Conservation (phyloP, 306 rosid species). For the Cucurbita ficifolia region DNA sequence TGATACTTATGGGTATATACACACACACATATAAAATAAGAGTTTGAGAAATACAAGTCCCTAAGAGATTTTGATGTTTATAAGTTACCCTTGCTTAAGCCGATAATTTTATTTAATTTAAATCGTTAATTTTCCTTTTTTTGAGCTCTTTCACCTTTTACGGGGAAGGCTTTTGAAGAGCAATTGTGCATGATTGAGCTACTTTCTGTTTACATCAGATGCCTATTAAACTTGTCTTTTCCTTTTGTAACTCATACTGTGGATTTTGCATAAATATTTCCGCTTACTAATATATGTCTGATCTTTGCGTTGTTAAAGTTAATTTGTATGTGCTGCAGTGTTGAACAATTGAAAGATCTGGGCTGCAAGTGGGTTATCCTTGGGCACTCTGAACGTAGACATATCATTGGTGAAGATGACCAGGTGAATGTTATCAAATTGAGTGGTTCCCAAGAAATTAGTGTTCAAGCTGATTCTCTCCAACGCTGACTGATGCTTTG, state of each 20-base stretch:
- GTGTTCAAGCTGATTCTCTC: constrained; percentile 7
- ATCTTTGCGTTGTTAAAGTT: constrained; percentile 1
- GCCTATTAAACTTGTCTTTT: background rate
- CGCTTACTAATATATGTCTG: background rate
- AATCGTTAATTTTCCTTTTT: background rate
- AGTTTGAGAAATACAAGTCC: background rate
- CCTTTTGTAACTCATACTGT: background rate
- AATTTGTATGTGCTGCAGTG: constrained; percentile 32
- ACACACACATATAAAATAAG: background rate
- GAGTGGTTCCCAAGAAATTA: constrained; percentile 7
- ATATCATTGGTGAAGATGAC: constrained; percentile 83
- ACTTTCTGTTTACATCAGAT: background rate
- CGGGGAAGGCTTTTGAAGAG: background rate
- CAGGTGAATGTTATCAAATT: constrained; percentile 43
- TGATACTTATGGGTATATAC: too few relatives aligned
- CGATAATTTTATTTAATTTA: background rate
- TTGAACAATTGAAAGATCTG: constrained; percentile 80
- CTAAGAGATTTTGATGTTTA: background rate
- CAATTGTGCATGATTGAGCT: background rate
- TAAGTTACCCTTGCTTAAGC: background rate
- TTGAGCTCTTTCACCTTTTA: background rate
- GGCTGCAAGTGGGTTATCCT: constrained; percentile 96
- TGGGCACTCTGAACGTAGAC: constrained; percentile 97
- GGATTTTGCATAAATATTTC: background rate
- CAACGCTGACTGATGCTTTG: constrained; percentile 19